A percentile compares a stretch with the other conserved stretches of the same genome.
These are phyloP conservation scores for Herpomyces periplanetae DNA, from an alignment of 2,329 filamentous ascomycete species.

Conservation along the genomic window DNA sequence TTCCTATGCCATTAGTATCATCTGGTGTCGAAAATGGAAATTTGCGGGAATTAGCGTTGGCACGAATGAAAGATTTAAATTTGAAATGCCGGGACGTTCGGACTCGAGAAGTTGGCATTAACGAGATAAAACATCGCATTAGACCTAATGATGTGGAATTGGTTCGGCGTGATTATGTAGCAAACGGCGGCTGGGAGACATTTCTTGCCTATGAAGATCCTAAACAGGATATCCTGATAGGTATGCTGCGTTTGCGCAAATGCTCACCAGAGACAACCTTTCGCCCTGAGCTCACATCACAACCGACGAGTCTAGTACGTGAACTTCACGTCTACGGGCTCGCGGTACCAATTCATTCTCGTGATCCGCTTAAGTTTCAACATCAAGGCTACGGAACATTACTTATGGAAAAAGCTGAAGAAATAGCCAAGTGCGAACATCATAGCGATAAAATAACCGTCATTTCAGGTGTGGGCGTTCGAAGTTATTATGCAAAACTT, in stretches of 20 bases:
- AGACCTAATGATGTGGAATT: constrained; percentile 82
- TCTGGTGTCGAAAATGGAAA: constrained; percentile 95
- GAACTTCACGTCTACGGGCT: constrained; percentile 91
- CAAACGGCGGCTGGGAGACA: constrained; percentile 92
- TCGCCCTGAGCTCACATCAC: constrained; percentile 41
- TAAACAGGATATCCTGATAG: constrained; percentile 89
- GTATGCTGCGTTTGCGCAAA: constrained; percentile 48
- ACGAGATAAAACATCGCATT: constrained; percentile 97
- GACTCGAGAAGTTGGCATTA: constrained; percentile 83
- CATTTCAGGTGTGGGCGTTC: constrained; percentile 83
- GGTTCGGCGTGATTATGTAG: constrained; percentile 61
- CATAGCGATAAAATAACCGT: constrained; percentile 77
- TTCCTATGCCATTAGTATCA: constrained; percentile 97
- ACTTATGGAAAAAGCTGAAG: constrained; percentile 86
- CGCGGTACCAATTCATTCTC: constrained; percentile 78
- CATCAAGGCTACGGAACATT: constrained; percentile 88
- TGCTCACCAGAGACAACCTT: constrained; percentile 75
- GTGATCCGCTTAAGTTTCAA: constrained; percentile 86
- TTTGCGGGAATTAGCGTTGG: constrained; percentile 55
- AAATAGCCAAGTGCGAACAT: constrained; percentile 76
- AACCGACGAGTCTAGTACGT: constrained; percentile 62
- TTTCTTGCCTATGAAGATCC: constrained; percentile 93
- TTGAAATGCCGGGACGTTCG: constrained; percentile 85
- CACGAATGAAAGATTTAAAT: constrained; percentile 97
- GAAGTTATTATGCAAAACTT: constrained; percentile 71